Evolutionary conservation across 768 basidiomycete genomes (phyloP).

Genomic region (Suillus americanus): DNA sequence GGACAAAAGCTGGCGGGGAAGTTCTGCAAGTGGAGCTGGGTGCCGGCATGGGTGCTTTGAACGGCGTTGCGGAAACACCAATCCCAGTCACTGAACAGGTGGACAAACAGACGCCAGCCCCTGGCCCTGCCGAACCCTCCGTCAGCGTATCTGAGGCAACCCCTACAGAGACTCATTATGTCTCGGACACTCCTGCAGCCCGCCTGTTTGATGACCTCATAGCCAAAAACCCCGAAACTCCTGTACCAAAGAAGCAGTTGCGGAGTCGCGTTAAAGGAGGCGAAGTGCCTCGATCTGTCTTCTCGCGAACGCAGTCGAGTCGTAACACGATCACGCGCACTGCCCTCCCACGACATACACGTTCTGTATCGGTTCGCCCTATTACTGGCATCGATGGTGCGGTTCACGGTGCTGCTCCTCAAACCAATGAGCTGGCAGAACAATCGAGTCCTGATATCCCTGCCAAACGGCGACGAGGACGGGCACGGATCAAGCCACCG

Average conservation of each 20-base stretch:
- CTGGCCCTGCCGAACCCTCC: constrained; percentile 13
- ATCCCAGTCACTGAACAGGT: constrained; percentile 17
- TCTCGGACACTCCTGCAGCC: constrained; percentile 23
- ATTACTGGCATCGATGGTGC: constrained; percentile 13
- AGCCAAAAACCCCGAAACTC: constrained; percentile 13
- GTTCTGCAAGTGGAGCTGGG: constrained; percentile 22
- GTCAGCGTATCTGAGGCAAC: constrained; percentile 17
- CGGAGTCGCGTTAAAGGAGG: constrained; percentile 16
- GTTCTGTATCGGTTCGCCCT: constrained; percentile 19
- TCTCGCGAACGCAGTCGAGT: constrained; percentile 17
- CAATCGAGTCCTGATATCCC: constrained; percentile 8
- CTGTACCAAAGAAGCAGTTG: constrained; percentile 18
- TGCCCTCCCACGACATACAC: constrained; percentile 12
- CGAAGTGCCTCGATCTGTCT: constrained; percentile 8
- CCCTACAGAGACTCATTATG: constrained; percentile 4
- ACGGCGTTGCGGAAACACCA: constrained; percentile 5
- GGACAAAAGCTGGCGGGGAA: constrained; percentile 34
- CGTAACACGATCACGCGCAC: background rate
- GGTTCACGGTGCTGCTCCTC: constrained; percentile 10
- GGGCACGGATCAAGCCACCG: constrained; percentile 24
- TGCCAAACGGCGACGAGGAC: constrained; percentile 35
- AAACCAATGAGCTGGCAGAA: constrained; percentile 8
- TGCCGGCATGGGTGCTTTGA: constrained; percentile 14
- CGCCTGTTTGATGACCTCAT: constrained; percentile 33
- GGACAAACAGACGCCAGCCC: constrained; percentile 25